Percentiles rank a stretch among this genome's conserved stretches.
These are phyloP conservation scores for Sisymbrium irio DNA, from an alignment of 345 rosid species.

Conservation along the genomic window DNA sequence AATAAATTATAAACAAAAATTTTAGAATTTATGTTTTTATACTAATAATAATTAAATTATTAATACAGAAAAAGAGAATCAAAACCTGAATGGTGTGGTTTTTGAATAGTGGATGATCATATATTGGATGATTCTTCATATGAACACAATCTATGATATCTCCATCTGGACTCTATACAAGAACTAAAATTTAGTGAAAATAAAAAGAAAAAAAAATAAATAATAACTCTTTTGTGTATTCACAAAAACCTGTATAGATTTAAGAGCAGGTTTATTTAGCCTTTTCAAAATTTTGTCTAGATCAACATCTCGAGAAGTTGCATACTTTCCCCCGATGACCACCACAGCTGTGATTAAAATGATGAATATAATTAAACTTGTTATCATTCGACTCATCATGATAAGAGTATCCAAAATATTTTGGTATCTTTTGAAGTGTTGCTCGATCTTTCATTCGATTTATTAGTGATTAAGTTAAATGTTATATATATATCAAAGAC, in stretches of 20 bases:
- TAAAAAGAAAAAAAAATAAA: not conserved
- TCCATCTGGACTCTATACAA: constrained; percentile 15
- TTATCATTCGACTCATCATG: not conserved
- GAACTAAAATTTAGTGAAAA: not conserved
- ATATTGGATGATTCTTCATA: constrained; percentile 11
- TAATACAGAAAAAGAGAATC: not conserved
- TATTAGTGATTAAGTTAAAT: not conserved
- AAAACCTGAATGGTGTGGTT: constrained; percentile 14
- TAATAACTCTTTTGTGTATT: not conserved
- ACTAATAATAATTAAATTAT: not conserved
- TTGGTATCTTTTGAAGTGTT: not conserved
- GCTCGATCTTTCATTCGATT: not conserved
- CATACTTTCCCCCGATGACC: not conserved
- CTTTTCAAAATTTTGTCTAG: not conserved
- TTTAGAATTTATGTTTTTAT: not conserved
- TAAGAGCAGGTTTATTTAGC: constrained; percentile 1
- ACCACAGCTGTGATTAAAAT: not conserved
- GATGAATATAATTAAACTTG: not conserved
- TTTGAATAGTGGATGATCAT: constrained; percentile 11
- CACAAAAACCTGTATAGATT: constrained; percentile 2
- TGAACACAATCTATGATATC: constrained; percentile 21
- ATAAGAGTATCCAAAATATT: not conserved
- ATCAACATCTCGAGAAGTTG: not conserved
- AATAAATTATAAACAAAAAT: not conserved
- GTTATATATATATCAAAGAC: not conserved